Conservation (phyloP, 2,329 filamentous ascomycete species). For the Cladosporium halotolerans region DNA sequence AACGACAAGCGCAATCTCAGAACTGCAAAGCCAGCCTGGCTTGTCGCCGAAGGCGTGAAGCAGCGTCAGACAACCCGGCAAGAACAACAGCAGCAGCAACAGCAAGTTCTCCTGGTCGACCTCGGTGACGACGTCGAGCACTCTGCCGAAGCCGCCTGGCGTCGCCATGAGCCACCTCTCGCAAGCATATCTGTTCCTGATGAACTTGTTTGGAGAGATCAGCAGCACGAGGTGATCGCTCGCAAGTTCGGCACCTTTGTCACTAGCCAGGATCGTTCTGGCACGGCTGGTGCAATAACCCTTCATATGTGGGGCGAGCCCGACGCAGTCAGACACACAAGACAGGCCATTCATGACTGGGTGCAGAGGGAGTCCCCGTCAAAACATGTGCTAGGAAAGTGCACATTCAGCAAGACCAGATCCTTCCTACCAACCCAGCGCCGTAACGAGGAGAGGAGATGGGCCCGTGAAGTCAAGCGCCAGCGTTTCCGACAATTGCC, state of each 20-base stretch:
- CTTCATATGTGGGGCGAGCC: conserved; percentile 26
- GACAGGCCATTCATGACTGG: conserved; percentile 17
- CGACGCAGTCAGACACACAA: conserved; percentile 15
- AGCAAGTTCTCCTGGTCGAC: not conserved
- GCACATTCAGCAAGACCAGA: conserved; percentile 18
- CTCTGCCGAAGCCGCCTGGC: conserved; percentile 17
- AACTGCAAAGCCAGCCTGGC: not conserved
- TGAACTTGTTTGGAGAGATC: conserved; percentile 13
- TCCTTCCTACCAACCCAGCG: conserved; percentile 20
- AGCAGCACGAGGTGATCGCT: conserved; percentile 16
- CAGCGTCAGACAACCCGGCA: not conserved
- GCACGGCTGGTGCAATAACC: not conserved
- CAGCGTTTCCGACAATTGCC: conserved; percentile 24
- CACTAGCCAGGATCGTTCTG: conserved; percentile 10
- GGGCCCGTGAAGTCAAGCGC: conserved; percentile 19
- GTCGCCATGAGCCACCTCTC: conserved; percentile 11
- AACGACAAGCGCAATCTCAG: not conserved
- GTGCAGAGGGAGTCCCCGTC: conserved; percentile 12
- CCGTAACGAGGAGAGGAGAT: conserved; percentile 19
- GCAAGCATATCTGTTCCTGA: conserved; percentile 19
- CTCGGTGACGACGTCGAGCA: conserved; percentile 14
- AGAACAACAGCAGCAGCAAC: not conserved
- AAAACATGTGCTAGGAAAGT: not conserved
- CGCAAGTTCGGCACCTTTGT: conserved; percentile 19
- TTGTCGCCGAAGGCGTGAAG: not conserved